Conservation (phyloP, 805 yeast genomes). For the Saccharomyces kudriavzevii region DNA sequence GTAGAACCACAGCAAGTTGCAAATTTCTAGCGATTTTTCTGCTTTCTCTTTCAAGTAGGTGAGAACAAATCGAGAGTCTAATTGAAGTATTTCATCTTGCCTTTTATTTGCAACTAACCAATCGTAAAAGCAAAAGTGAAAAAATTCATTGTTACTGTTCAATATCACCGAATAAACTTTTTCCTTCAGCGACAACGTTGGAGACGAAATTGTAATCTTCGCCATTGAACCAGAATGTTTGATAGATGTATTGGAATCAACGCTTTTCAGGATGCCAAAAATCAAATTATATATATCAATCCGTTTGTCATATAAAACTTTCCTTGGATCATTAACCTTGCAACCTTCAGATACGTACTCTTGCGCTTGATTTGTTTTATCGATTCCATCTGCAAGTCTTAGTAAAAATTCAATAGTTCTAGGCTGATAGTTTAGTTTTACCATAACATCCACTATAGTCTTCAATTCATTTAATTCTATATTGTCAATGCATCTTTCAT, state of each 20-base stretch:
- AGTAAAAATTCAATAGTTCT: conserved; percentile 78
- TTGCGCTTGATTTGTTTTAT: conserved; percentile 46
- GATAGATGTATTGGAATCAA: conserved; percentile 1
- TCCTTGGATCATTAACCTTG: conserved; percentile 41
- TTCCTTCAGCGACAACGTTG: conserved; percentile 50
- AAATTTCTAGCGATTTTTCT: conserved; percentile 53
- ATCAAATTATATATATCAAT: conserved; percentile 56
- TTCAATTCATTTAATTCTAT: conserved; percentile 68
- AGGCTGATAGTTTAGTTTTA: conserved; percentile 63
- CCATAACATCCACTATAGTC: conserved; percentile 68
- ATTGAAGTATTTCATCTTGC: conserved; percentile 63
- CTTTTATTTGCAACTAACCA: conserved; percentile 78
- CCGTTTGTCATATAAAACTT: conserved; percentile 41
- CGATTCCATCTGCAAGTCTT: conserved; percentile 61
- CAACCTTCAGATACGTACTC: conserved; percentile 45
- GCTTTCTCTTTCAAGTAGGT: conserved; percentile 64
- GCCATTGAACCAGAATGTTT: not conserved
- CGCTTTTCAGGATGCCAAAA: conserved; percentile 35
- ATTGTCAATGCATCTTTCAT: conserved; percentile 69
- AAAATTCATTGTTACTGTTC: conserved; percentile 61
- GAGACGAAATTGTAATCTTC: conserved; percentile 29
- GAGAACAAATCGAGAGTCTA: conserved; percentile 71
- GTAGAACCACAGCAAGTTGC: conserved; percentile 77
- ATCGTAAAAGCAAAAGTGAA: conserved; percentile 82
- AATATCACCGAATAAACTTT: conserved; percentile 65